Base-by-base conservation (phyloP, 345 rosid species). In the Citrus hindsii region DNA sequence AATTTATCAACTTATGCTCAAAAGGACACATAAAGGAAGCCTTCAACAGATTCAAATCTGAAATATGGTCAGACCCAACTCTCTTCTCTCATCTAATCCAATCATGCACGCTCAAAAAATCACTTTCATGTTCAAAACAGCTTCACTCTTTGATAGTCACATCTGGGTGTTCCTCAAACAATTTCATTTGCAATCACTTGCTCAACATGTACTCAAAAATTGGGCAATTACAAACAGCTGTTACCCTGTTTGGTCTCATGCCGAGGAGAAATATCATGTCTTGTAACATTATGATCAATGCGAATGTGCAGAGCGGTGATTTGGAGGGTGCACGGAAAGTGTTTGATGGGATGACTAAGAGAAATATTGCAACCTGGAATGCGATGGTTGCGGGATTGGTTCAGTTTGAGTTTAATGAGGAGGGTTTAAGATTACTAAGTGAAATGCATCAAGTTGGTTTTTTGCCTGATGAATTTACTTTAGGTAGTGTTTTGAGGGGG, bases 151-250 rank as follows among this genome's bases (percentile, higher is more conserved):
- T 91, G 76, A 83, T 88, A 14, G 72, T 92, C 73, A 86, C 90
- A 64, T 90, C 95, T 22, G 99, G 99, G 70, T 88, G 86, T 82
- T 87, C 86, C 22, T 76, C 76, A 9, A 87, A 91, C 82, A 88
- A 87, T 82, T 95, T 93, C 79, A 78, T 90, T 18, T 78, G 86
- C 73, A 93, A 95, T 64, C 96, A 95, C 76, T 86, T 93, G 48
- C 83, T 93, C 69, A 95, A 87, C 72, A 81, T 93, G 86, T 95
- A 92, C 85, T 88, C 84, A 74, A 92, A 95, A 79, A 73, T 86
- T 40, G 92, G 94, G 3, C 85, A 92, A 64, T 55, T 91, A 46
- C 77, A 77, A 28, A 76, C 82, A 0, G 88, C 91, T 21, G 67
- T 88, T 24, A 30, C 84, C 0, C 73, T 93, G 82, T 93, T 91